A percentile compares a stretch with the other conserved stretches of the same genome.
Conservation (phyloP, 805 yeast genomes). For the Ogataea sp. region DNA sequence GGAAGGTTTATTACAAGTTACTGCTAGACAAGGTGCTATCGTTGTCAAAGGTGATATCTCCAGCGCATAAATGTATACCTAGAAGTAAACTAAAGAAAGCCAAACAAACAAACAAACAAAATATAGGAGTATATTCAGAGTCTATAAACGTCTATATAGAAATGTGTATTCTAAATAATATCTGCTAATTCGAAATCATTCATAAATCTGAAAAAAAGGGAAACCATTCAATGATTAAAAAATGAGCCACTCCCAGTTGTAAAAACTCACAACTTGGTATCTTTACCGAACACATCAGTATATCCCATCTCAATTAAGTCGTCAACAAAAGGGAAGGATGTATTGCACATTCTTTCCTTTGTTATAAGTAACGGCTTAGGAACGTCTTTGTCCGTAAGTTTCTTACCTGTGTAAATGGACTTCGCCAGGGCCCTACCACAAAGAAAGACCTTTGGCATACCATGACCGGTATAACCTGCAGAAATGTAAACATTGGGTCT, state of each 20-base stretch:
- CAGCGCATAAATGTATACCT: too few species aligned
- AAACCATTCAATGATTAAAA: too few species aligned
- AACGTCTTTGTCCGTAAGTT: slow-evolving; percentile 4
- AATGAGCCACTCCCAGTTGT: neutral
- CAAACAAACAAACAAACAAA: too few species aligned
- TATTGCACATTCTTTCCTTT: slow-evolving; percentile 4
- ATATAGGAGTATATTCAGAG: too few species aligned
- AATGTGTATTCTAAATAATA: too few species aligned
- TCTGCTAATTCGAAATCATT: too few species aligned
- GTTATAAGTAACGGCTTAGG: slow-evolving; percentile 8
- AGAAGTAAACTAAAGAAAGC: too few species aligned
- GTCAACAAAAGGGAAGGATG: slow-evolving; percentile 1
- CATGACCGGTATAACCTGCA: slow-evolving; percentile 46
- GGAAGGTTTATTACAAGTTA: slow-evolving; percentile 56
- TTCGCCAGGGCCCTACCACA: slow-evolving; percentile 31
- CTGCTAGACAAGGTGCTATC: slow-evolving; percentile 49
- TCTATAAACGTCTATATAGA: too few species aligned
- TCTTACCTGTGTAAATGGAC: slow-evolving; percentile 1
- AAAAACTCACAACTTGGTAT: neutral
- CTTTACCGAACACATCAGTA: neutral
- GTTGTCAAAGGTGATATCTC: slow-evolving; percentile 43
- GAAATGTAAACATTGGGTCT: slow-evolving; percentile 26
- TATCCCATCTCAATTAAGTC: slow-evolving; percentile 2
- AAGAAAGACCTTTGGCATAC: slow-evolving; percentile 39
- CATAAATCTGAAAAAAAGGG: too few species aligned